phyloP scores from a whole-genome alignment of 2,329 filamentous ascomycete species.

The Apiospora malaysiana region DNA sequence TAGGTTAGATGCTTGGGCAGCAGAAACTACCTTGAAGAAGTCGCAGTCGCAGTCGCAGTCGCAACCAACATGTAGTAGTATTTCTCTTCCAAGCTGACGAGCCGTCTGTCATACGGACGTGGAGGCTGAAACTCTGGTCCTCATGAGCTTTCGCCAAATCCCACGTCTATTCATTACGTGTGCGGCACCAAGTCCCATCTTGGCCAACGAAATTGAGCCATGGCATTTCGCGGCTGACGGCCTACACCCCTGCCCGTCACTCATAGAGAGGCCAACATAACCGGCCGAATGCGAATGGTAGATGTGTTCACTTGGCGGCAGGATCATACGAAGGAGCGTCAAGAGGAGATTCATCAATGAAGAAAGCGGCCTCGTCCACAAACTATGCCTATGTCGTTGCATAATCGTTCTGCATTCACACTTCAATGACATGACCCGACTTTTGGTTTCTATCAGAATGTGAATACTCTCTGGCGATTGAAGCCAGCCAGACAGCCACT shows the following conservation, averaged over 20 bases:
- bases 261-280: neutral
- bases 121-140: no score
- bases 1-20: no score
- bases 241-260: conserved; percentile 1
- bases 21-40: no score
- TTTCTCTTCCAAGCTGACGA: no score
- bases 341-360: neutral
- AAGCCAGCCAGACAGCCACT: neutral
- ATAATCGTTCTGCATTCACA: neutral
- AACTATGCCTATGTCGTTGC: neutral
- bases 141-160: no score
- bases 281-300: neutral
- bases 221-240: neutral
- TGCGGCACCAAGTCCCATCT: neutral
- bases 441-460: neutral
- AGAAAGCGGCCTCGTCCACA: neutral
- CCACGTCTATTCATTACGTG: neutral
- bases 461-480: neutral
- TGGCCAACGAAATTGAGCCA: neutral
- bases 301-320: neutral
- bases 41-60: no score
- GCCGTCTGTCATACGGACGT: no score
- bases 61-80: no score
- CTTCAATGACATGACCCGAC: neutral
- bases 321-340: neutral